Percentiles rank a stretch among this genome's conserved stretches.
These are phyloP conservation scores for Chamaenerion angustifolium DNA, from an alignment of 345 rosid genomes.

Conservation along the genomic window DNA sequence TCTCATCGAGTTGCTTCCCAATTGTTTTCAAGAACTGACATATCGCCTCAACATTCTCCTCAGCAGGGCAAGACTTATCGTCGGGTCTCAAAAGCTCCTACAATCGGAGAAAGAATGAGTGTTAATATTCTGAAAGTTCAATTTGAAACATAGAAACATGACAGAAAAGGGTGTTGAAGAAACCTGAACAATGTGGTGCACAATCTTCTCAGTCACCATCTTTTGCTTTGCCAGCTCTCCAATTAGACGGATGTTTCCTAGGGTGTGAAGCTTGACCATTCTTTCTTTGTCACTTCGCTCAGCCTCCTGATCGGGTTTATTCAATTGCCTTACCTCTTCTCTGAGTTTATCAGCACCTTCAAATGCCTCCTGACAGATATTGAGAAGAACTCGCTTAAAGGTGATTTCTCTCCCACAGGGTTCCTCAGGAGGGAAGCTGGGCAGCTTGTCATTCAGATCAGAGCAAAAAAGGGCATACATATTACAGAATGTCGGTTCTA, in stretches of 20 bases:
- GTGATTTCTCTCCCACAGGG: conserved; percentile 74
- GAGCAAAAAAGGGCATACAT: conserved; percentile 84
- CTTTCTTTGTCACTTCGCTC: conserved; percentile 85
- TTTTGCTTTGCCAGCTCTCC: conserved; percentile 93
- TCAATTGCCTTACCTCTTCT: conserved; percentile 69
- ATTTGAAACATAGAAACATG: not conserved
- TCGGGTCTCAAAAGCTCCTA: conserved; percentile 85
- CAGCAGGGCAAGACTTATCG: conserved; percentile 48
- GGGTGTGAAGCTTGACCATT: conserved; percentile 60
- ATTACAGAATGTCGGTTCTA: conserved; percentile 88
- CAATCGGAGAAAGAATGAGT: conserved; percentile 6
- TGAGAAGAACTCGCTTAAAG: conserved; percentile 73
- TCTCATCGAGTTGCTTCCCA: conserved; percentile 85
- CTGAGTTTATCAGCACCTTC: conserved; percentile 77
- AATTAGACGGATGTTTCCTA: conserved; percentile 84
- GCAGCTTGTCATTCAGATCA: conserved; percentile 69
- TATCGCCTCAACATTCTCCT: conserved; percentile 84
- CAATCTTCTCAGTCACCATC: conserved; percentile 90
- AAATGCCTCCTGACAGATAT: conserved; percentile 87
- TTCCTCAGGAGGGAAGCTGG: conserved; percentile 77
- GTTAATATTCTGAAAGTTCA: not conserved
- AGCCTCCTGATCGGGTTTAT: conserved; percentile 57
- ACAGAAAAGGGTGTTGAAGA: not conserved
- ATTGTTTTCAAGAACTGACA: conserved; percentile 78
- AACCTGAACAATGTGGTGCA: conserved; percentile 86